Conservation (phyloP, 2,329 filamentous ascomycete species). For the Colletotrichum paranaense region DNA sequence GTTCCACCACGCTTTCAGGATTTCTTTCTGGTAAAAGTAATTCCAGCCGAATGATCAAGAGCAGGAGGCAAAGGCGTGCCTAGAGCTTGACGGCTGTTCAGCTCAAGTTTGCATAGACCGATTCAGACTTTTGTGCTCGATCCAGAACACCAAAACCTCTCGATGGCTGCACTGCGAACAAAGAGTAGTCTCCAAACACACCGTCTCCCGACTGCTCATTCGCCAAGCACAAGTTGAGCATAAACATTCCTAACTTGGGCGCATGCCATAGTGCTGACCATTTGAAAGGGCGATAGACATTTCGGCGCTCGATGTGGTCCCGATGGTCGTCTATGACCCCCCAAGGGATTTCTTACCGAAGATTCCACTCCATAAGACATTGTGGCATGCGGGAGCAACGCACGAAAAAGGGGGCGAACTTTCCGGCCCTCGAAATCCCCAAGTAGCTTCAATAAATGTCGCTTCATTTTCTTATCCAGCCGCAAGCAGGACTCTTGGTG, state of each 20-base stretch:
- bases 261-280: background rate
- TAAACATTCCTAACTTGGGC: background rate
- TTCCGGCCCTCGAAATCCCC: background rate
- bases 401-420: background rate
- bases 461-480: background rate
- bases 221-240: background rate
- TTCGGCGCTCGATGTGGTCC: background rate
- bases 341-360: background rate
- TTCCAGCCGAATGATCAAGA: background rate
- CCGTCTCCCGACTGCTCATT: background rate
- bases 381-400: background rate
- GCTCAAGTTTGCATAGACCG: background rate
- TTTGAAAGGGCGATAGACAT: background rate
- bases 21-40: background rate
- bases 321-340: background rate
- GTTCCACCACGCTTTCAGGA: too few relatives aligned
- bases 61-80: background rate
- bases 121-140: background rate
- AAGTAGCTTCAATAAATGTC: background rate
- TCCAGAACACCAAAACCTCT: background rate
- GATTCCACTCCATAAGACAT: background rate
- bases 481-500: background rate
- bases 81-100: background rate
- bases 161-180: background rate
- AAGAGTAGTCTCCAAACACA: too few relatives aligned